Conservation (phyloP, 192 early-diverging fungal genomes). For the Borealophlyctis nickersoniae region DNA sequence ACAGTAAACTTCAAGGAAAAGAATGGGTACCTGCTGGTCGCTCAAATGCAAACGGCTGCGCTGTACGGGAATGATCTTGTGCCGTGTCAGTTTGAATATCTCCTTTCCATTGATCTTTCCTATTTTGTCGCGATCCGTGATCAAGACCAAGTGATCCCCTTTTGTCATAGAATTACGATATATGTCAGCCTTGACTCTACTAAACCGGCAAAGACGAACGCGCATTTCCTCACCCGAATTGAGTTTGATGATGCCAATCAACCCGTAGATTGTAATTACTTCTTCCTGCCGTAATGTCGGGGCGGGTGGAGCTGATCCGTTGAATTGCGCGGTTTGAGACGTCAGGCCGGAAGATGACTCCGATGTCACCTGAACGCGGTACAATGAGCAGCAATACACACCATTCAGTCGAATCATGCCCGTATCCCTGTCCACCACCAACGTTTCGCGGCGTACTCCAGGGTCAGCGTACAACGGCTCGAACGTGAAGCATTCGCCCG, state of each 20-base stretch:
- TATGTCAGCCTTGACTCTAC: background rate
- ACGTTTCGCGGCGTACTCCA: constrained; percentile 44
- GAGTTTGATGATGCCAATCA: constrained; percentile 69
- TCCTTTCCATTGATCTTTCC: constrained; percentile 57
- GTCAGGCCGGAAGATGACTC: background rate
- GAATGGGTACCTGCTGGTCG: constrained; percentile 21
- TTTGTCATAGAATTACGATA: background rate
- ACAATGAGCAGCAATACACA: constrained; percentile 19
- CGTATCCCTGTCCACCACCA: constrained; percentile 57
- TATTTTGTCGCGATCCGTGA: constrained; percentile 63
- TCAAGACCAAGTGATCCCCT: constrained; percentile 77
- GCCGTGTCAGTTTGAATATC: constrained; percentile 60
- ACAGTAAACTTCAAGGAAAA: background rate
- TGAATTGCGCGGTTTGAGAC: background rate
- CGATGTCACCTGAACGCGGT: too few species aligned
- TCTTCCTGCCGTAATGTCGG: constrained; percentile 50
- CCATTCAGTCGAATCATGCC: constrained; percentile 49
- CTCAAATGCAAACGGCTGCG: constrained; percentile 20
- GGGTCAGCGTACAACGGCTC: constrained; percentile 53
- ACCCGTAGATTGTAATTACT: constrained; percentile 57
- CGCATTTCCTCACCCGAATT: constrained; percentile 54
- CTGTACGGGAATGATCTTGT: constrained; percentile 39
- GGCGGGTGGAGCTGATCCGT: constrained; percentile 41
- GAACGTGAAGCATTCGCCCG: constrained; percentile 52
- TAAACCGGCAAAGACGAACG: too few species aligned